phyloP scores from a whole-genome alignment of 2,329 filamentous ascomycete species.

The Botrytis paeoniae region DNA sequence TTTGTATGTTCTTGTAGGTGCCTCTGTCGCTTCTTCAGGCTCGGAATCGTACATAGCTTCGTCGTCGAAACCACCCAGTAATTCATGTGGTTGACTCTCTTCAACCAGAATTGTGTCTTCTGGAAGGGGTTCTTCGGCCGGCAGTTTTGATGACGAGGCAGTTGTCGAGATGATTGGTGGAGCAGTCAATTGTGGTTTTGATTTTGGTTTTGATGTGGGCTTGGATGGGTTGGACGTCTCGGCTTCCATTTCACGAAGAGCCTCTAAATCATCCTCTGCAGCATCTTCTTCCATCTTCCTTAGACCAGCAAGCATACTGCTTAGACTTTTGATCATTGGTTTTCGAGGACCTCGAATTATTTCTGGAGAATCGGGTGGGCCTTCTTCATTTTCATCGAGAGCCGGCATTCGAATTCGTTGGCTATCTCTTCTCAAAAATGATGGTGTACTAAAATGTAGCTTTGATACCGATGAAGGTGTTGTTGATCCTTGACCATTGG shows the following conservation, averaged over 20 bases:
- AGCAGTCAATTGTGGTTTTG: constrained; percentile 24
- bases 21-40: constrained; percentile 42
- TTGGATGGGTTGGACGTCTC: constrained; percentile 36
- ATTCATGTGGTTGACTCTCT: constrained; percentile 42
- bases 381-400: constrained; percentile 55
- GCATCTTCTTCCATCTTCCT: constrained; percentile 67
- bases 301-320: constrained; percentile 69
- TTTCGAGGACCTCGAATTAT: constrained; percentile 53
- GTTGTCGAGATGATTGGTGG: constrained; percentile 23
- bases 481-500: constrained; percentile 40
- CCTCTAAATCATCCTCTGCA: constrained; percentile 71
- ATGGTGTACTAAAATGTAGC: constrained; percentile 64
- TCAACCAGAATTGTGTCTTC: constrained; percentile 43
- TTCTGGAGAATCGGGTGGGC: constrained; percentile 47
- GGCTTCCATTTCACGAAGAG: constrained; percentile 67
- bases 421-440: constrained; percentile 60
- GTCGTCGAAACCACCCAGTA: constrained; percentile 62
- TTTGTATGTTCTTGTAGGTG: constrained; percentile 60
- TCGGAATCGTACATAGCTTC: constrained; percentile 56
- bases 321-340: constrained; percentile 66
- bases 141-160: background rate
- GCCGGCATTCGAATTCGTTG: constrained; percentile 45
- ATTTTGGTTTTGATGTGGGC: constrained; percentile 20
- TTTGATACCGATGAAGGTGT: constrained; percentile 54
- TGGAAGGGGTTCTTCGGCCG: constrained; percentile 21